phyloP scores from a whole-genome alignment of 345 rosid genomes.

The Raphanus sativus region DNA sequence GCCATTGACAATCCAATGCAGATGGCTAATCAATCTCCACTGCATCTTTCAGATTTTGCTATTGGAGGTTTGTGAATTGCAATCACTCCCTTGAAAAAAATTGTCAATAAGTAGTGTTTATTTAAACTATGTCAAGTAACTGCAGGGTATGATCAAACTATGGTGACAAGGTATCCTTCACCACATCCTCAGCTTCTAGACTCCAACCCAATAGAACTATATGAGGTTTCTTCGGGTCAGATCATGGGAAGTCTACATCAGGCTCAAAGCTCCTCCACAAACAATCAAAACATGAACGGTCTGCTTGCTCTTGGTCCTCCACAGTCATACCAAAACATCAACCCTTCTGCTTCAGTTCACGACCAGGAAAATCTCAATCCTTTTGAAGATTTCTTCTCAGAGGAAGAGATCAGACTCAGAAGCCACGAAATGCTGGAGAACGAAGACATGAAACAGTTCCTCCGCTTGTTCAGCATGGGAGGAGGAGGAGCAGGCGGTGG shows the following conservation, averaged over 20 bases:
- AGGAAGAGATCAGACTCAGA: constrained; percentile 1
- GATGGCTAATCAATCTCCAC: neutral
- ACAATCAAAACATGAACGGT: neutral
- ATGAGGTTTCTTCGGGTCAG: neutral
- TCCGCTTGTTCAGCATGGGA: neutral
- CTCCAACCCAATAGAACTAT: neutral
- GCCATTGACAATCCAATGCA: neutral
- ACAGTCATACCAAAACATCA: neutral
- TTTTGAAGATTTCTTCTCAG: neutral
- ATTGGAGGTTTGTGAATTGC: neutral
- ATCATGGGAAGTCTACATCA: neutral
- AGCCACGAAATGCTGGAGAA: neutral
- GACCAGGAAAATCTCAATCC: neutral
- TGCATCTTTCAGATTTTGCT: neutral
- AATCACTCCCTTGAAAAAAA: neutral
- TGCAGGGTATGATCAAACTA: constrained; percentile 2
- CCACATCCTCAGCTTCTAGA: neutral
- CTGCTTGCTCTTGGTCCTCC: neutral
- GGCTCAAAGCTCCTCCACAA: neutral
- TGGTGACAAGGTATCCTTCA: neutral
- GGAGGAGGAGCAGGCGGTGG: neutral
- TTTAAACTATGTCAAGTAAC: neutral
- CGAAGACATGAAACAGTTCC: neutral
- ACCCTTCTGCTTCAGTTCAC: neutral
- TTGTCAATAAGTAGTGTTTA: neutral